A percentile compares a stretch with the other conserved stretches of the same genome.
Evolutionary conservation across 2,329 filamentous ascomycete genomes (phyloP).

Genomic region (Ophiosphaerella narmari): DNA sequence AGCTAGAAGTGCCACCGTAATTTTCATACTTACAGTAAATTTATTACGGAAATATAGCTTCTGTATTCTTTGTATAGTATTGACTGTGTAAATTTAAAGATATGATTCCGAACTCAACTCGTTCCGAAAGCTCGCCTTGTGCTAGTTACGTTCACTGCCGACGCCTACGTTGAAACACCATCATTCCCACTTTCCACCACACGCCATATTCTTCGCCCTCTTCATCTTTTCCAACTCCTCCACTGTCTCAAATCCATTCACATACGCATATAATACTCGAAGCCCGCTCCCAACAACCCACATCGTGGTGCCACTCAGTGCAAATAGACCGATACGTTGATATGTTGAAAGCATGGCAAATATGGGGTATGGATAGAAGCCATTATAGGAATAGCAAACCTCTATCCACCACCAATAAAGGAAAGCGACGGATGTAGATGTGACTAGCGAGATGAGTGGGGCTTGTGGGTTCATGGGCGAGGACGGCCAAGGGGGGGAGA

Average conservation of each 20-base stretch:
- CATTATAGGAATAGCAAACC: conserved; percentile 69
- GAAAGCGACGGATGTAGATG: conserved; percentile 65
- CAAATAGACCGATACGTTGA: conserved; percentile 72
- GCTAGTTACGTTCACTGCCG: no score
- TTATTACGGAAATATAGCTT: no score
- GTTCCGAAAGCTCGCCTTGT: no score
- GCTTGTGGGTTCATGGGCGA: conserved; percentile 56
- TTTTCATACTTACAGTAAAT: no score
- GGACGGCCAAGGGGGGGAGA: conserved; percentile 70
- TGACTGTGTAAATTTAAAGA: no score
- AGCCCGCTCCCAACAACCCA: conserved; percentile 69
- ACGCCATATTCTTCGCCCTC: conserved; percentile 22
- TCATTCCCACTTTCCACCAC: conserved; percentile 26
- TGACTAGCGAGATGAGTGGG: conserved; percentile 61
- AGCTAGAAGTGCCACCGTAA: no score
- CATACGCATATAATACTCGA: conserved; percentile 69
- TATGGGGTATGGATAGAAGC: conserved; percentile 83
- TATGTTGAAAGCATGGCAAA: conserved; percentile 70
- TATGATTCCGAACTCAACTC: no score
- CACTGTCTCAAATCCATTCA: conserved; percentile 60
- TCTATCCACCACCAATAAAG: conserved; percentile 80
- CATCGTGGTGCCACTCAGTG: conserved; percentile 71
- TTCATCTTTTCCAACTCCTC: conserved; percentile 23
- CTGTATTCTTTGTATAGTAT: no score
- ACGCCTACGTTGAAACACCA: no score